Conservation (phyloP, 106 monocot genomes). For the Vanilla planifolia region DNA sequence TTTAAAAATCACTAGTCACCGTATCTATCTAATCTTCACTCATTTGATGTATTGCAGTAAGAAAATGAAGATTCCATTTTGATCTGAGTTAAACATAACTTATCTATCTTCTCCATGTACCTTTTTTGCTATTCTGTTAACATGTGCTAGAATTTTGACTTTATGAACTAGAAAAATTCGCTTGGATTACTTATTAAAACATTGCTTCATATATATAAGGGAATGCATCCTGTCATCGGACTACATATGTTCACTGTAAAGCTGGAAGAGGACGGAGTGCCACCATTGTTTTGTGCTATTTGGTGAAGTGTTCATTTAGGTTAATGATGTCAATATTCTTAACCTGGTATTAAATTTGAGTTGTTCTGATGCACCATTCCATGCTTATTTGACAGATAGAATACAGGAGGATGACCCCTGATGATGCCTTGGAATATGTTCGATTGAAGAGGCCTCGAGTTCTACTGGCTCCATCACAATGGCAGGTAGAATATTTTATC, state of each 20-base stretch:
- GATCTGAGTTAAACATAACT: too few relatives aligned
- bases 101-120: too few relatives aligned
- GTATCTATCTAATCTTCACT: too few relatives aligned
- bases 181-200: too few relatives aligned
- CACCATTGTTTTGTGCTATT: slow-evolving; percentile 61
- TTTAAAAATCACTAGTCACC: too few relatives aligned
- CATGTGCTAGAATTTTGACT: too few relatives aligned
- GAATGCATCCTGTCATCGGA: slow-evolving; percentile 36
- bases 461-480: slow-evolving; percentile 66
- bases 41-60: too few relatives aligned
- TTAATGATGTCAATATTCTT: background rate
- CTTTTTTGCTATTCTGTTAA: too few relatives aligned
- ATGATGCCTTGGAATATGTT: slow-evolving; percentile 64
- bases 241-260: slow-evolving; percentile 59
- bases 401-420: slow-evolving; percentile 73
- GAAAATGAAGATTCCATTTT: too few relatives aligned
- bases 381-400: slow-evolving; percentile 42
- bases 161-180: too few relatives aligned
- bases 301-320: slow-evolving; percentile 19
- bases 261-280: slow-evolving; percentile 68
- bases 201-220: slow-evolving; percentile 18
- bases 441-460: slow-evolving; percentile 73
- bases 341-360: slow-evolving; percentile 1
- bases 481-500: slow-evolving; percentile 34
- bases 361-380: background rate